A percentile compares a stretch with the other conserved stretches of the same genome.
Evolutionary conservation across 73 alveolate genomes (phyloP).

Genomic region (Paramecium octaurelia): DNA sequence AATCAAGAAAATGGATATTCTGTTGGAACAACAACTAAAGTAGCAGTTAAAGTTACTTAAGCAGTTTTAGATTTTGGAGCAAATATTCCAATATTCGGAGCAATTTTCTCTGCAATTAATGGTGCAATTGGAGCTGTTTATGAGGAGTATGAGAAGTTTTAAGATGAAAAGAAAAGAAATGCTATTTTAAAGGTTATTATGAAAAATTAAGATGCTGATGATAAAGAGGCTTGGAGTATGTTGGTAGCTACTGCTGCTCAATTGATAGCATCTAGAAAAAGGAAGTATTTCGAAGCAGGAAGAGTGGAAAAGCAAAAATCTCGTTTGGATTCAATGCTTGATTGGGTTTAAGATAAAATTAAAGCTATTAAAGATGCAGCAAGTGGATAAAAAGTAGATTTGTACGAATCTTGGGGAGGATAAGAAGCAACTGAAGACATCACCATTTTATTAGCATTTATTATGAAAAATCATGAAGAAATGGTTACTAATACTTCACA

Average conservation of each 20-base stretch:
- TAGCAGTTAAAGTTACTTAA: neutral
- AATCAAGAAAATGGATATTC: neutral
- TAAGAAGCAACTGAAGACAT: neutral
- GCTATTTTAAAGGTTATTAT: conserved; percentile 11
- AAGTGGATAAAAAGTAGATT: conserved; percentile 15
- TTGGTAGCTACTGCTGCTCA: conserved; percentile 14
- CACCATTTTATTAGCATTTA: neutral
- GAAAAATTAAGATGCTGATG: conserved; percentile 22
- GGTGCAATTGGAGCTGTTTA: neutral
- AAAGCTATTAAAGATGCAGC: neutral
- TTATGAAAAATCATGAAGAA: neutral
- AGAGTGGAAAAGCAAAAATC: neutral
- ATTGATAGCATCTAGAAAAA: neutral
- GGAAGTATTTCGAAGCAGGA: neutral
- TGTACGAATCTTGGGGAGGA: conserved; percentile 24
- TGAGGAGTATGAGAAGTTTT: neutral
- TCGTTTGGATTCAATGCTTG: neutral
- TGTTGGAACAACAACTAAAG: neutral
- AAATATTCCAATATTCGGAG: neutral
- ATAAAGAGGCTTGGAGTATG: conserved; percentile 35
- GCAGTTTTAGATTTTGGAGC: conserved; percentile 12
- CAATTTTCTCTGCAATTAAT: neutral
- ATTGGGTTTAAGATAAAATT: neutral
- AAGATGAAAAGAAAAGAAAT: conserved; percentile 13
- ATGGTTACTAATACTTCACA: neutral